Conservation (phyloP, 179 eudicot species). For the Spergularia azorica region DNA sequence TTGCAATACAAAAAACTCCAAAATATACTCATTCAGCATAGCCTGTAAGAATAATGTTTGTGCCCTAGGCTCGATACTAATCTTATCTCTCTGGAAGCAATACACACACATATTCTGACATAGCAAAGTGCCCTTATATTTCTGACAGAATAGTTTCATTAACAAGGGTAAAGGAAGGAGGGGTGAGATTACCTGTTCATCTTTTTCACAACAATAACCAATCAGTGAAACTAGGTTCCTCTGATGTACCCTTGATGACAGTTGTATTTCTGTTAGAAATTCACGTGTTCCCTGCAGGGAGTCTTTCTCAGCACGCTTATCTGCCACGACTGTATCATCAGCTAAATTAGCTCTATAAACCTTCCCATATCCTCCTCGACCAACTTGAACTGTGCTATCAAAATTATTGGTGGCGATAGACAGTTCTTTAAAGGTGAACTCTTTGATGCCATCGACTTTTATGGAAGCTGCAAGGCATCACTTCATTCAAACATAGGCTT, state of each 20-base stretch:
- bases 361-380: constrained; percentile 79
- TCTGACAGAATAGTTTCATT: neutral
- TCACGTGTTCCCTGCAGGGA: constrained; percentile 70
- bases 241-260: constrained; percentile 73
- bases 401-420: constrained; percentile 52
- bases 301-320: constrained; percentile 70
- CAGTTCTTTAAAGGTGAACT: constrained; percentile 62
- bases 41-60: no score
- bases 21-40: no score
- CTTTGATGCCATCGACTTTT: constrained; percentile 65
- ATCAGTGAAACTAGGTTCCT: constrained; percentile 65
- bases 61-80: no score
- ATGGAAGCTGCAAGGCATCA: constrained; percentile 52
- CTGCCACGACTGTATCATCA: constrained; percentile 57
- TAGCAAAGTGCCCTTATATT: no score
- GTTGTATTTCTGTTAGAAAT: constrained; percentile 66
- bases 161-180: neutral
- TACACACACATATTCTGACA: no score
- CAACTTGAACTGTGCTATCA: constrained; percentile 46
- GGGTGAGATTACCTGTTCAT: constrained; percentile 52
- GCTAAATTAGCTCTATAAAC: constrained; percentile 57
- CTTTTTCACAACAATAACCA: constrained; percentile 68
- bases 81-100: no score
- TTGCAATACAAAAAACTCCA: no score
- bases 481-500: neutral